Percentiles rank a stretch among this genome's conserved stretches.
These are phyloP conservation scores for Penicillium steckii DNA, from an alignment of 495 filamentous ascomycete genomes.

Conservation along the genomic window DNA sequence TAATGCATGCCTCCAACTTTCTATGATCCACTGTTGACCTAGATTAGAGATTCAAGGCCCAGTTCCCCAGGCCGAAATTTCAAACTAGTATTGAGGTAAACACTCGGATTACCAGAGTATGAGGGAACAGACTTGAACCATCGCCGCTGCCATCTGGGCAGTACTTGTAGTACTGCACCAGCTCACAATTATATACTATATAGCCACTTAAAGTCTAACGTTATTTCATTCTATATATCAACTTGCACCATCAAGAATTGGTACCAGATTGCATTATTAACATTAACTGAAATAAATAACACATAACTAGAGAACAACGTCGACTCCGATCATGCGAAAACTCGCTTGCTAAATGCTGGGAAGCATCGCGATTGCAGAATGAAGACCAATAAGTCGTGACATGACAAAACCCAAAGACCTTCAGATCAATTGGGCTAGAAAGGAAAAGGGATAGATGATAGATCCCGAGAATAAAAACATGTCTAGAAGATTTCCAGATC, in stretches of 20 bases:
- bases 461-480: conserved; percentile 1
- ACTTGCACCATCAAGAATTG: not conserved
- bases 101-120: too few relatives aligned
- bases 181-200: too few relatives aligned
- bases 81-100: too few relatives aligned
- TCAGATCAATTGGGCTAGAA: not conserved
- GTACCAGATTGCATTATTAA: not conserved
- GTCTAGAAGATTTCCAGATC: conserved; percentile 54
- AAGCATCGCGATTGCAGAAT: conserved; percentile 18
- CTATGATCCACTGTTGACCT: too few relatives aligned
- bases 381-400: conserved; percentile 1
- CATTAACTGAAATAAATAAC: not conserved
- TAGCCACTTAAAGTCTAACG: too few relatives aligned
- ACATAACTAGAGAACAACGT: not conserved
- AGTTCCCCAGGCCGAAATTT: too few relatives aligned
- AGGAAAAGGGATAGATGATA: conserved; percentile 6
- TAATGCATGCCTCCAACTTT: too few relatives aligned
- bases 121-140: too few relatives aligned
- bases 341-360: conserved; percentile 27
- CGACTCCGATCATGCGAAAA: conserved; percentile 24
- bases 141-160: too few relatives aligned
- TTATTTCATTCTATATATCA: too few relatives aligned
- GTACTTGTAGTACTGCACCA: too few relatives aligned
- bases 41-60: too few relatives aligned
- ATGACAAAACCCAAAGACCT: conserved; percentile 5